Conservation (phyloP, 441 rosid species). For the Populus trichocarpa region DNA sequence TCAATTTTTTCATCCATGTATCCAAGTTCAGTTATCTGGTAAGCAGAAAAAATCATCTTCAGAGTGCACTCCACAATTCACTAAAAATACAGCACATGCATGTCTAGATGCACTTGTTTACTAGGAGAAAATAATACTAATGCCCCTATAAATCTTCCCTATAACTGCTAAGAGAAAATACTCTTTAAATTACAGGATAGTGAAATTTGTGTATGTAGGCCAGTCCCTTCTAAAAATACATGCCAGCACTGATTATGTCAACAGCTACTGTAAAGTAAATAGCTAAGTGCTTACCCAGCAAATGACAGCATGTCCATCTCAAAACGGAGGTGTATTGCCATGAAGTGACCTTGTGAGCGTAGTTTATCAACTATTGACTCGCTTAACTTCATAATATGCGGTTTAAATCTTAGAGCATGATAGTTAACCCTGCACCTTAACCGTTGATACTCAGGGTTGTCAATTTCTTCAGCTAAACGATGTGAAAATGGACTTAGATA, state of each 20-base stretch:
- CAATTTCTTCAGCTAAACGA: constrained; percentile 95
- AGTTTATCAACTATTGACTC: constrained; percentile 87
- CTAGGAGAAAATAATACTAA: not conserved
- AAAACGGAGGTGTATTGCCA: constrained; percentile 97
- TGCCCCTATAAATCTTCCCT: not conserved
- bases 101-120: not conserved
- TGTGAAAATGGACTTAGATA: constrained; percentile 96
- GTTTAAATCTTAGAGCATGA: constrained; percentile 94
- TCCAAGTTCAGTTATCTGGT: not conserved
- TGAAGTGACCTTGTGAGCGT: constrained; percentile 90
- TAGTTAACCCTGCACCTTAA: constrained; percentile 97
- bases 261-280: constrained; percentile 5
- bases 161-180: not conserved
- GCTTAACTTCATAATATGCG: constrained; percentile 81
- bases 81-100: not conserved
- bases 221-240: not conserved
- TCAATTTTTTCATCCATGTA: not conserved
- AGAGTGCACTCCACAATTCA: not conserved
- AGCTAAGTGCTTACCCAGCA: constrained; percentile 73
- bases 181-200: not conserved
- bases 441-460: constrained; percentile 80
- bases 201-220: not conserved
- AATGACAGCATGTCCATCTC: constrained; percentile 99
- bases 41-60: not conserved
- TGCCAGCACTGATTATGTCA: constrained; percentile 1